Evolutionary conservation across 1,139 yeast species (phyloP).

Genomic region (Candida sanyaensis): DNA sequence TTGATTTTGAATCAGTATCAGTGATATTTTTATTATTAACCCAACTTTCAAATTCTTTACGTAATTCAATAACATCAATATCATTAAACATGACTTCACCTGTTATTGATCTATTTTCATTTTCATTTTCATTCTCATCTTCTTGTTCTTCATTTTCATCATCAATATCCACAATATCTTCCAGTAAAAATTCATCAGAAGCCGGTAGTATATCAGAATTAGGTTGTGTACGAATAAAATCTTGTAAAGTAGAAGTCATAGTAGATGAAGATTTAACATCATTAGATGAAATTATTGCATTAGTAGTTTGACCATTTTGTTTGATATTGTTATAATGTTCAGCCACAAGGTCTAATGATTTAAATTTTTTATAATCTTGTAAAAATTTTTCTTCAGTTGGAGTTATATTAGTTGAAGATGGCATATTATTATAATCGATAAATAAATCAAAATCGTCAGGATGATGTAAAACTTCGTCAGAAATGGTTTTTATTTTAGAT

Average conservation of each 20-base stretch:
- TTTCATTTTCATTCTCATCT: conserved; percentile 18
- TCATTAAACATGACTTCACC: conserved; percentile 24
- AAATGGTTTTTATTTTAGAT: conserved; percentile 33
- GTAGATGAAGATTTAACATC: conserved; percentile 4
- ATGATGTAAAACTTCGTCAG: conserved; percentile 41
- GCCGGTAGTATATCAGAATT: conserved; percentile 5
- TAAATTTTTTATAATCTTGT: conserved; percentile 32
- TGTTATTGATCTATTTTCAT: conserved; percentile 17
- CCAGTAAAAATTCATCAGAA: conserved; percentile 17
- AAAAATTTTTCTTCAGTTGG: conserved; percentile 35
- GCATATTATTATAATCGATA: conserved; percentile 28
- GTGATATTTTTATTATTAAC: conserved; percentile 5
- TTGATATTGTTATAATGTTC: conserved; percentile 9
- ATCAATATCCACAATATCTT: conserved; percentile 15
- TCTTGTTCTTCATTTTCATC: too few species aligned
- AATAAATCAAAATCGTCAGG: conserved; percentile 48
- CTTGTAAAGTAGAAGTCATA: conserved; percentile 21
- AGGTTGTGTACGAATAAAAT: conserved; percentile 24
- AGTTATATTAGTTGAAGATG: background rate
- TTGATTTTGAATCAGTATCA: conserved; percentile 15
- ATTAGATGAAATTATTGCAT: conserved; percentile 9
- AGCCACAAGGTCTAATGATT: conserved; percentile 39
- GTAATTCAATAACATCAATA: conserved; percentile 28
- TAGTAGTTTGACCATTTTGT: too few species aligned
- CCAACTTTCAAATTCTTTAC: conserved; percentile 25